Evolutionary conservation across 495 filamentous ascomycete species (phyloP), one percentile per base, ranked within the genome.

Genomic region (Cudoniella acicularis): DNA sequence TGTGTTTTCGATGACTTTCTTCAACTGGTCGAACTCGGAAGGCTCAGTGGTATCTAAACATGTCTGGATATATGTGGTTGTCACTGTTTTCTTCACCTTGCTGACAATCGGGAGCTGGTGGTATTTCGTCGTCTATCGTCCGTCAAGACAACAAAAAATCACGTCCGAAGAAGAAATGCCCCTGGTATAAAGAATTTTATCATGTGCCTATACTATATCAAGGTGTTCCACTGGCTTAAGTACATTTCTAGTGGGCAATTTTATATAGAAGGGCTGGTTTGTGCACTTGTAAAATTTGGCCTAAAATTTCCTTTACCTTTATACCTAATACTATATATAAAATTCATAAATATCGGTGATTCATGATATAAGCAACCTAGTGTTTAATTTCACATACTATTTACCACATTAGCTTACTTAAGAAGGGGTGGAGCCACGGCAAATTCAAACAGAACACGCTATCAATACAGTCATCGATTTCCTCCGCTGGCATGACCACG

Each of bases 81-180:
- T 50, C 9, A 26, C 48, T 10, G 48, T 50, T 26, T 23, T 26
- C 20, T 50, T 23, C 20, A 50, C 48, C 21, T 23, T 50, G 11
- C 6, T 50, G 23, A 50, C 48, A n/a, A 26, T 50, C n/a, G 48
- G 18, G 20, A 3, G 9, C 20, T 50, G 48, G 48, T 50, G 48
- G 48, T 50, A 50, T 26, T 50, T 50, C 23, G 48, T 50, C 22
- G n/a, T 26, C 18, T 50, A 50, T 50, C 48, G 48, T n/a, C 48
- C 20, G 48, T 50, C 48, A 3, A 50, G 23, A 50, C 6, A 9
- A n/a, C 48, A 21, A 50, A 23, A 50, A 26, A 10, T n/a, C 3
- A 36, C 30, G 30, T 36, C 30, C 30, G 30, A 36, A 13, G 30
- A 36, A 36, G 30, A 36, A 36, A 36, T 36, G 13, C 13, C 30